Conservation (phyloP, 768 basidiomycete species). For the Termitomyces sp. region DNA sequence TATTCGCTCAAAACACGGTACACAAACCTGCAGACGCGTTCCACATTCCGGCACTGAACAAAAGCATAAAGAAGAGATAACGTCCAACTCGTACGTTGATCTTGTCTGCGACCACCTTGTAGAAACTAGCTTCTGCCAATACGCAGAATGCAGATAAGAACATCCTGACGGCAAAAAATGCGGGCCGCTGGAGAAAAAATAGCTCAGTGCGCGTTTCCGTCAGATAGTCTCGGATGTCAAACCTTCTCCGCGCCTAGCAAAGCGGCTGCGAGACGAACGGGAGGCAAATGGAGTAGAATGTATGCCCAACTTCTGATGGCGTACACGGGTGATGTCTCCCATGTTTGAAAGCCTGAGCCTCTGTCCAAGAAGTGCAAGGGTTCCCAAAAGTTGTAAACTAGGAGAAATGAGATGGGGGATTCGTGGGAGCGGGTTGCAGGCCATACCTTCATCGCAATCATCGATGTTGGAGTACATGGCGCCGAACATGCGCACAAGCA, state of each 20-base stretch:
- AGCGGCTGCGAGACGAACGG: conserved; percentile 53
- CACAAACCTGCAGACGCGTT: conserved; percentile 76
- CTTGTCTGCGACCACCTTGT: conserved; percentile 73
- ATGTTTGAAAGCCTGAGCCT: conserved; percentile 94
- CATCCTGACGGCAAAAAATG: conserved; percentile 89
- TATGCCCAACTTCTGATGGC: conserved; percentile 97
- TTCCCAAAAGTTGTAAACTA: conserved; percentile 99
- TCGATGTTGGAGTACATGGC: conserved; percentile 96
- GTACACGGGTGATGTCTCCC: conserved; percentile 91
- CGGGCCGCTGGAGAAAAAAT: conserved; percentile 56
- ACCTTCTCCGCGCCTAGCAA: conserved; percentile 73
- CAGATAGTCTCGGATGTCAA: conserved; percentile 17
- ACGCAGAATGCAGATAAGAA: conserved; percentile 71
- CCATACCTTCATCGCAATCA: conserved; percentile 93
- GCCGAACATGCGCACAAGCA: conserved; percentile 74
- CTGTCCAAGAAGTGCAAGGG: conserved; percentile 89
- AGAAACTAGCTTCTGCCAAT: conserved; percentile 79
- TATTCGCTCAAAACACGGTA: not conserved
- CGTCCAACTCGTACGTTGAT: conserved; percentile 89
- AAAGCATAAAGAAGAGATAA: conserved; percentile 87
- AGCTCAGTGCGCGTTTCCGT: conserved; percentile 15
- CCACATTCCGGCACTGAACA: conserved; percentile 94
- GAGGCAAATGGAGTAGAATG: conserved; percentile 75
- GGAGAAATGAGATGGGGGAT: not conserved
- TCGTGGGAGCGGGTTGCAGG: not conserved